phyloP scores from a whole-genome alignment of 2,329 filamentous ascomycete species.

The Colletotrichum horii region DNA sequence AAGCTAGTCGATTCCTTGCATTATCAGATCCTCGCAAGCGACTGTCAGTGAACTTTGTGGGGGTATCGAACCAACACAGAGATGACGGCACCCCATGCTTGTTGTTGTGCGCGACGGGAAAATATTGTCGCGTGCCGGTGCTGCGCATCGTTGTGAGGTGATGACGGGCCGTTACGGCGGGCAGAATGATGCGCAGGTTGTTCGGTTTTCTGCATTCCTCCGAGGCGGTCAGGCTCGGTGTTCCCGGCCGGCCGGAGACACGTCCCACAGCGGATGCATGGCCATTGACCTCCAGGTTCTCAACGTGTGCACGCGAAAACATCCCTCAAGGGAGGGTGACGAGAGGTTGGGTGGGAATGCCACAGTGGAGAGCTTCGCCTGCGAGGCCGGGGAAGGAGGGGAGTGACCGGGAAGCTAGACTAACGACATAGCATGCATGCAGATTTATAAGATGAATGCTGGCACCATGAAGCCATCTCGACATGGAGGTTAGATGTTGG shows the following conservation, averaged over 20 bases:
- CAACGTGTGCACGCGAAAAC: neutral
- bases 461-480: neutral
- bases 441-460: neutral
- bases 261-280: neutral
- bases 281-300: neutral
- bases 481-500: neutral
- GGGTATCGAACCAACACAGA: neutral
- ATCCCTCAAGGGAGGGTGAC: neutral
- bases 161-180: neutral
- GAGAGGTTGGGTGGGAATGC: neutral
- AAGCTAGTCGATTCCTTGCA: neutral
- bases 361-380: slow-evolving; percentile 11
- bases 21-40: neutral
- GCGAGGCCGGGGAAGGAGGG: slow-evolving; percentile 8
- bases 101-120: neutral
- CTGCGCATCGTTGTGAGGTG: neutral
- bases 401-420: neutral
- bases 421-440: slow-evolving; percentile 1
- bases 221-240: slow-evolving; percentile 15
- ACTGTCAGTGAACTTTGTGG: neutral
- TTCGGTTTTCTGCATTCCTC: slow-evolving; percentile 8
- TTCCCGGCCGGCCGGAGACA: neutral
- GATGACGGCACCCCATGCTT: neutral
- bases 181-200: neutral
- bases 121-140: neutral